A percentile compares a stretch with the other conserved stretches of the same genome.
Conservation (phyloP, 2,329 filamentous ascomycete genomes). For the Xylaria sp. region DNA sequence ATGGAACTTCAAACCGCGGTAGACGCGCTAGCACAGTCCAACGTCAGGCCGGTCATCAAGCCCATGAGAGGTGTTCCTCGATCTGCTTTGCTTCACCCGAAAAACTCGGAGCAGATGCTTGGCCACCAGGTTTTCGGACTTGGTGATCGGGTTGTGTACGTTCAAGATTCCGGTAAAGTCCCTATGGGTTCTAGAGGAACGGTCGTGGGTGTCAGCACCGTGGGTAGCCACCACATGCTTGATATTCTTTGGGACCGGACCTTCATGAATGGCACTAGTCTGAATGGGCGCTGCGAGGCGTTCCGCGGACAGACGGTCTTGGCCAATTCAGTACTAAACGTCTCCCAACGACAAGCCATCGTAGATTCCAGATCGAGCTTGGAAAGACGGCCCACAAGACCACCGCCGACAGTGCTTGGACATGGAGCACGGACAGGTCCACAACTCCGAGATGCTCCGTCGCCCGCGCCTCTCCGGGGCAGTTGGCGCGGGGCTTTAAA, state of each 20-base stretch:
- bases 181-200: slow-evolving; percentile 89
- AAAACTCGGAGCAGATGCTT: slow-evolving; percentile 89
- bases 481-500: slow-evolving; percentile 54
- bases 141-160: slow-evolving; percentile 89
- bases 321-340: slow-evolving; percentile 81
- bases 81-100: slow-evolving; percentile 83
- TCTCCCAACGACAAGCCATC: slow-evolving; percentile 75
- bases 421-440: slow-evolving; percentile 40
- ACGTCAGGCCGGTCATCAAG: slow-evolving; percentile 54
- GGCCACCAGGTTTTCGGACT: slow-evolving; percentile 77
- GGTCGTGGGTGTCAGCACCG: slow-evolving; percentile 89
- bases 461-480: slow-evolving; percentile 51
- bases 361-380: slow-evolving; percentile 56
- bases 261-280: slow-evolving; percentile 94
- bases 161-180: slow-evolving; percentile 87
- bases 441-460: slow-evolving; percentile 55
- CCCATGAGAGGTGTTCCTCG: slow-evolving; percentile 78
- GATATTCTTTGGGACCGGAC: slow-evolving; percentile 91
- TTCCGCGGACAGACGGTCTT: slow-evolving; percentile 94
- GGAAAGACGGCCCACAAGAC: slow-evolving; percentile 47
- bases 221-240: slow-evolving; percentile 72
- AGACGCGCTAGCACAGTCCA: slow-evolving; percentile 53
- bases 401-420: slow-evolving; percentile 34
- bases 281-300: slow-evolving; percentile 82
- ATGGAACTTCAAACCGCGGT: slow-evolving; percentile 72